phyloP scores from a whole-genome alignment of 2,329 filamentous ascomycete species.

The Verruconis gallopava region DNA sequence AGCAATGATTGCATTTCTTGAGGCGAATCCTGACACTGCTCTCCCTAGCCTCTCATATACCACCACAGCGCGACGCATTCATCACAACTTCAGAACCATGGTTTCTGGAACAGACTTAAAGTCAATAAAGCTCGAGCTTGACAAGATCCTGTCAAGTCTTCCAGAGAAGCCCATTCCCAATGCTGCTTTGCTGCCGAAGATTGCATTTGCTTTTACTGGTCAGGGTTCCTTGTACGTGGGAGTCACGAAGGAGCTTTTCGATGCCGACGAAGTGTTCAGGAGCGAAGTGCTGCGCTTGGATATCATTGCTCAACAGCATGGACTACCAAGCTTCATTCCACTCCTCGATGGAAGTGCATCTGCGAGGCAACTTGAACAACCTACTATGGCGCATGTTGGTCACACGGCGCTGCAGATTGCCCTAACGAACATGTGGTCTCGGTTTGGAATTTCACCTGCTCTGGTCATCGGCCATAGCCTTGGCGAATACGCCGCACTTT shows the following conservation, averaged over 20 bases:
- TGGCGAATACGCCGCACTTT: conserved; percentile 28
- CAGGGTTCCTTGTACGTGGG: conserved; percentile 21
- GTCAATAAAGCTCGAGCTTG: no score
- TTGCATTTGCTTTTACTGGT: conserved; percentile 29
- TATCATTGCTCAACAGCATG: conserved; percentile 16
- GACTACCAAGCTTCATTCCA: conserved; percentile 20
- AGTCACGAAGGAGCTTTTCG: conserved; percentile 21
- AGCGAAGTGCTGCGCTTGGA: conserved; percentile 20
- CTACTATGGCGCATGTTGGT: conserved; percentile 25
- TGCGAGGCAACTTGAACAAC: conserved; percentile 10
- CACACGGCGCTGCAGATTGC: conserved; percentile 27
- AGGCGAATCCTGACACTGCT: conserved; percentile 9
- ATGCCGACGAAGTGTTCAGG: conserved; percentile 18
- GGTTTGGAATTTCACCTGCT: conserved; percentile 18
- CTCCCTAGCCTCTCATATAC: conserved; percentile 17
- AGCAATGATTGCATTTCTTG: conserved; percentile 17
- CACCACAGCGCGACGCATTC: conserved; percentile 17
- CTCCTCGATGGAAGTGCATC: conserved; percentile 13
- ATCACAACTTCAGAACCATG: conserved; percentile 14
- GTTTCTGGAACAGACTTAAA: conserved; percentile 24
- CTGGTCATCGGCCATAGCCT: conserved; percentile 20
- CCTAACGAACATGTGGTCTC: conserved; percentile 18
- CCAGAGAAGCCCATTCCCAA: conserved; percentile 21
- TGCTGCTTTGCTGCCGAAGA: conserved; percentile 21
- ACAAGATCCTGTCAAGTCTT: conserved; percentile 31